Evolutionary conservation across 257 asterid genomes (phyloP), one percentile per base, ranked within the genome.

Genomic region (Plantago ovata): DNA sequence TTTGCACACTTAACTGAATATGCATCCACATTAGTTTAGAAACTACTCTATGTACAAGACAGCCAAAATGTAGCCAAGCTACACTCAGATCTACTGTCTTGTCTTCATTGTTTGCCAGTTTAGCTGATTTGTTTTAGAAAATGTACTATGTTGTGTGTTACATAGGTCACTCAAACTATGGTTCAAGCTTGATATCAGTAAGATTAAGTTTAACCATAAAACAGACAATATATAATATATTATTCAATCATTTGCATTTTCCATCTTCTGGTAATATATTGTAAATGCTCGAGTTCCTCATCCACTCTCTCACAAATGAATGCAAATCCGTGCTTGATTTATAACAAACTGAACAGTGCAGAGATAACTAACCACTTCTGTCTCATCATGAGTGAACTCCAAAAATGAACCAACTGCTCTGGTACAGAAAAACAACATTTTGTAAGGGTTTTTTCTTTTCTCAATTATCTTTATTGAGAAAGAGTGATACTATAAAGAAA

Each of bases 341-440:
- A 62, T 1, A 64, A 70, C 50, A 58, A 59, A 4, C 13, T 33
- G 36, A 60, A 38, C 23, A 64, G 61, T 56, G 53, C 6, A 50
- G 67, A 61, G 57, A 63, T 8, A 22, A 81, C 98, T 84, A 80
- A 93, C 98, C 70, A 84, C 97, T 76, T 89, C 97, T 52, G 67
- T 42, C 74, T 93, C 94, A 65, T 93, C 96, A 43, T 82, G 89
- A 53, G 95, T 84, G 85, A 89, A 89, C 85, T 93, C 99, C 61
- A 93, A 74, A 73, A 93, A 93, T 16, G 99, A 93, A 71, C 99
- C 99, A 62, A 93, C 95, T n/a, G 99, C 94, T 91, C 99, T 93
- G 96, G 72, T 61, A 62, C 73, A 71, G 69, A 58, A 68, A 67
- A 64, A 70, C 14, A 51, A 48, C 63, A 70, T 62, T 38, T 64